Evolutionary conservation across 495 filamentous ascomycete species (phyloP).

Genomic region (Penicillium coprophilum): DNA sequence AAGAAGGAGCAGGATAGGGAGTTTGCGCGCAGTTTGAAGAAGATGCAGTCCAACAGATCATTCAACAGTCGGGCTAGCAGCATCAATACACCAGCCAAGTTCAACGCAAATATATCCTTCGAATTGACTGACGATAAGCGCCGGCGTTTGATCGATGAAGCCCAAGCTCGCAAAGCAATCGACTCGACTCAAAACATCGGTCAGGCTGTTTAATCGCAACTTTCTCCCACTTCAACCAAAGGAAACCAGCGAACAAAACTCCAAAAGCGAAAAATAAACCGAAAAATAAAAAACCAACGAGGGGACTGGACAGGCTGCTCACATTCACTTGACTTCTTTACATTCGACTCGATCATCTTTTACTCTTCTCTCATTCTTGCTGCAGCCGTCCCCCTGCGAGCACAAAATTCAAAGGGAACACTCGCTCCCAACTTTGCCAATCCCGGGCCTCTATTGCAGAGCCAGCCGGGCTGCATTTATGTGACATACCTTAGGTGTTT

Average conservation of each 20-base stretch:
- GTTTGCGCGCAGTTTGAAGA: slow-evolving; percentile 39
- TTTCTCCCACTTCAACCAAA: neutral
- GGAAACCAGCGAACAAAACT: neutral
- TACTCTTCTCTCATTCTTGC: neutral
- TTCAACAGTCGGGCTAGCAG: slow-evolving; percentile 29
- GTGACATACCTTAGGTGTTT: slow-evolving; percentile 2
- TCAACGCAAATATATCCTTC: slow-evolving; percentile 33
- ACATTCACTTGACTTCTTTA: neutral
- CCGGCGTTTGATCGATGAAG: slow-evolving; percentile 49
- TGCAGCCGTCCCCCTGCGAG: slow-evolving; percentile 9
- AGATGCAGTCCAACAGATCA: slow-evolving; percentile 48
- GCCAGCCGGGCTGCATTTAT: slow-evolving; percentile 10
- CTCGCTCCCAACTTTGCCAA: slow-evolving; percentile 2
- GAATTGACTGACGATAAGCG: slow-evolving; percentile 52
- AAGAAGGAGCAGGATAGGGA: slow-evolving; percentile 29
- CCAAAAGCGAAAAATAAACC: neutral
- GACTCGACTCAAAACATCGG: neutral
- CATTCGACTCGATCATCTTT: slow-evolving; percentile 1
- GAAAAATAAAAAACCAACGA: neutral
- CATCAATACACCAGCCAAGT: slow-evolving; percentile 26
- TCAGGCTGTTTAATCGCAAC: neutral
- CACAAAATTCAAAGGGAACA: neutral
- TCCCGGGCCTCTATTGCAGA: slow-evolving; percentile 6
- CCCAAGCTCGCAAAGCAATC: slow-evolving; percentile 40
- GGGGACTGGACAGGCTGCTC: neutral